phyloP scores from a whole-genome alignment of 2,329 filamentous ascomycete genomes.

The Colletotrichum sp. region DNA sequence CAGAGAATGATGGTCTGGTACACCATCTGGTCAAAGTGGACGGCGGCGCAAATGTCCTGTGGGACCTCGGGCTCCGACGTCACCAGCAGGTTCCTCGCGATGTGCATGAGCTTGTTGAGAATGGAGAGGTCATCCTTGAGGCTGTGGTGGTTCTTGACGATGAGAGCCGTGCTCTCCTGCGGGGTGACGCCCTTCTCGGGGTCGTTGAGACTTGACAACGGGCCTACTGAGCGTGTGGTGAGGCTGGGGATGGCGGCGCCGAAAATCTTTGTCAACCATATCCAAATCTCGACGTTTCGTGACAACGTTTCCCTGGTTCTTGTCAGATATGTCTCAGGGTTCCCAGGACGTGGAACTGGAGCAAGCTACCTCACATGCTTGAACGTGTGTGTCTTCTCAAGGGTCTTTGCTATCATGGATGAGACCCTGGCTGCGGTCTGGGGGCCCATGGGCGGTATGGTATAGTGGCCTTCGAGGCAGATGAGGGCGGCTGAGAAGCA shows the following conservation, averaged over 20 bases:
- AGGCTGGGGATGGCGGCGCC: conserved; percentile 65
- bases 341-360: background rate
- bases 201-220: conserved; percentile 57
- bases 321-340: conserved; percentile 11
- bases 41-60: conserved; percentile 68
- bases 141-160: conserved; percentile 65
- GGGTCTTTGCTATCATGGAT: conserved; percentile 62
- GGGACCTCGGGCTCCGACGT: conserved; percentile 69
- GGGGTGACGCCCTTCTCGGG: conserved; percentile 63
- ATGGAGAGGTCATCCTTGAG: conserved; percentile 68
- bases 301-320: conserved; percentile 60
- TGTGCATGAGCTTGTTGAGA: conserved; percentile 71
- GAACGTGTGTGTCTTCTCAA: conserved; percentile 68
- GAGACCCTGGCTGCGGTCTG: conserved; percentile 59
- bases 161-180: conserved; percentile 66
- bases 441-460: conserved; percentile 61
- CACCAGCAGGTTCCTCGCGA: conserved; percentile 68
- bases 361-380: conserved; percentile 59
- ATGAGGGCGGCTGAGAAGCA: conserved; percentile 66
- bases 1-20: conserved; percentile 70
- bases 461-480: conserved; percentile 67
- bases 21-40: conserved; percentile 69
- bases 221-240: conserved; percentile 63
- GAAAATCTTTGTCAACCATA: conserved; percentile 68
- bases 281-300: conserved; percentile 69